These are phyloP conservation scores for Aspergillaceae sp. DNA, from an alignment of 2,329 filamentous ascomycete species.

Conservation along the genomic window DNA sequence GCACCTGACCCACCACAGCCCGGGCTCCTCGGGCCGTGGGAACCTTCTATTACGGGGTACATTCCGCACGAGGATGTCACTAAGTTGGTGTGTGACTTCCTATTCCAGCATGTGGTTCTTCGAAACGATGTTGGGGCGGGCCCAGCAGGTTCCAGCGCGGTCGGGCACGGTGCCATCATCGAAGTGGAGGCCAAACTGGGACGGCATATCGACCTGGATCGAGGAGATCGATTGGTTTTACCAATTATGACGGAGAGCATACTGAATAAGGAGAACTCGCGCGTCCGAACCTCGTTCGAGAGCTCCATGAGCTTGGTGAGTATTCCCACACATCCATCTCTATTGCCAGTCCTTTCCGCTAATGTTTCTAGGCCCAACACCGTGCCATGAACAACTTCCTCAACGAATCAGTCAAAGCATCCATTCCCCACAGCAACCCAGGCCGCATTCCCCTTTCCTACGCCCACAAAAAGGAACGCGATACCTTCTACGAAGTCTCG, in stretches of 20 bases:
- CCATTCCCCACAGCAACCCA: constrained; percentile 31
- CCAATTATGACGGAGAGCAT: constrained; percentile 64
- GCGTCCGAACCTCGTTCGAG: constrained; percentile 57
- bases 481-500: constrained; percentile 74
- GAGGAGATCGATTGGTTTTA: constrained; percentile 58
- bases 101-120: constrained; percentile 62
- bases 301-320: constrained; percentile 85
- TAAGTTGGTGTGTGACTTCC: constrained; percentile 70
- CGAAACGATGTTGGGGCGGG: constrained; percentile 54
- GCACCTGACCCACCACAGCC: constrained; percentile 12
- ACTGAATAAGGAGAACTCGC: constrained; percentile 48
- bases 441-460: constrained; percentile 53
- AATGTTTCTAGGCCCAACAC: constrained; percentile 58
- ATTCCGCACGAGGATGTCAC: constrained; percentile 66
- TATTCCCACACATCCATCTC: constrained; percentile 4
- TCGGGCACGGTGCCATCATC: constrained; percentile 60
- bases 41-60: constrained; percentile 57
- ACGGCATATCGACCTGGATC: constrained; percentile 65
- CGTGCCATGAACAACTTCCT: constrained; percentile 74
- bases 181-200: constrained; percentile 95
- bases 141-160: constrained; percentile 48
- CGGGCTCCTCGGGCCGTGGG: constrained; percentile 35
- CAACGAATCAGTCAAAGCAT: constrained; percentile 57
- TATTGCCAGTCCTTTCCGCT: neutral
- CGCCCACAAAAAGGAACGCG: constrained; percentile 70